These are phyloP conservation scores for Botrytis galanthina DNA, from an alignment of 2,329 filamentous ascomycete species.

Conservation along the genomic window DNA sequence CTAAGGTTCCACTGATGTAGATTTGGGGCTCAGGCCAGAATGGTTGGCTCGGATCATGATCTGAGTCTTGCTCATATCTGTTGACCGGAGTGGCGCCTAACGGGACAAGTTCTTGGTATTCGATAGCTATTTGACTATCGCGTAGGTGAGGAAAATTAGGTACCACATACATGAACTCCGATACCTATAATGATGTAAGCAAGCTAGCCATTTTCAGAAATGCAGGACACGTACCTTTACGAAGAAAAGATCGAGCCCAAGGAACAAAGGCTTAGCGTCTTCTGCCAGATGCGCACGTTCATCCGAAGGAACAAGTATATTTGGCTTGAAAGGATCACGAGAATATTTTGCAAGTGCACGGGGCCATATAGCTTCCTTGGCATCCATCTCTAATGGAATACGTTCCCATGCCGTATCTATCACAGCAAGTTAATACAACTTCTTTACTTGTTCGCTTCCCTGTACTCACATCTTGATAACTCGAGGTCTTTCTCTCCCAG, in stretches of 20 bases:
- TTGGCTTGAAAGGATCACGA: conserved; percentile 1
- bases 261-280: conserved; percentile 12
- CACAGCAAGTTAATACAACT: conserved; percentile 22
- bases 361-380: conserved; percentile 60
- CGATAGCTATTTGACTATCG: conserved; percentile 53
- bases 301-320: neutral
- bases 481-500: conserved; percentile 63
- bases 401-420: conserved; percentile 59
- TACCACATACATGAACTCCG: conserved; percentile 59
- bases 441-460: neutral
- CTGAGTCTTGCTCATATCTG: conserved; percentile 61
- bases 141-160: conserved; percentile 58
- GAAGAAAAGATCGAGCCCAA: conserved; percentile 62
- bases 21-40: conserved; percentile 58
- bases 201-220: neutral
- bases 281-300: conserved; percentile 1
- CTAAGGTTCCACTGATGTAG: conserved; percentile 55
- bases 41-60: conserved; percentile 49
- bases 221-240: conserved; percentile 51
- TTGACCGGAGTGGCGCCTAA: conserved; percentile 23
- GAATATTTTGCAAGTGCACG: conserved; percentile 57
- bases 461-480: conserved; percentile 55
- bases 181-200: conserved; percentile 45
- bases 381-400: conserved; percentile 50
- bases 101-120: conserved; percentile 51